These are phyloP conservation scores for Cordyceps pruinosa DNA, from an alignment of 2,329 filamentous ascomycete species.

Conservation along the genomic window DNA sequence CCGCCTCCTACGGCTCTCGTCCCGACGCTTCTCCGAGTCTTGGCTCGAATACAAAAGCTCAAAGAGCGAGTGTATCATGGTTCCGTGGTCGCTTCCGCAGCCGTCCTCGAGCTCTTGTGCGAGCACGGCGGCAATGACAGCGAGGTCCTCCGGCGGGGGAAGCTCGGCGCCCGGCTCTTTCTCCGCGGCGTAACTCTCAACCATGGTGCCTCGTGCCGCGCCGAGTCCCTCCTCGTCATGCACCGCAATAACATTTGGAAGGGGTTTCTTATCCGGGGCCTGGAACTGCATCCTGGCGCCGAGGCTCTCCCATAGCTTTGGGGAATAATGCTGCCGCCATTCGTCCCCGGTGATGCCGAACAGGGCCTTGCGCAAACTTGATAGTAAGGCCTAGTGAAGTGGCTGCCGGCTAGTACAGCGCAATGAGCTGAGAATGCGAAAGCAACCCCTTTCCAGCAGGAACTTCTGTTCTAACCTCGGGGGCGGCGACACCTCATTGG, in stretches of 20 bases:
- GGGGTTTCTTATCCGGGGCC: slow-evolving; percentile 21
- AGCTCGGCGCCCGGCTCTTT: not conserved
- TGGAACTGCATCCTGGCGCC: slow-evolving; percentile 22
- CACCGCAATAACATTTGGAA: slow-evolving; percentile 20
- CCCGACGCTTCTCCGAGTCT: not conserved
- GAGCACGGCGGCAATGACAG: not conserved
- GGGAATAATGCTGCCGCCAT: slow-evolving; percentile 24
- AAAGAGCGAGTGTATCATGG: not conserved
- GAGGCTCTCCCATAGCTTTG: slow-evolving; percentile 21
- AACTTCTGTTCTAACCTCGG: not conserved
- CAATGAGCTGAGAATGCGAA: not conserved
- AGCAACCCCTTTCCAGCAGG: not conserved
- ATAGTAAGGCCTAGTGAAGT: too few relatives aligned
- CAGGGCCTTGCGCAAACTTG: slow-evolving; percentile 16
- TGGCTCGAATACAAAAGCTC: not conserved
- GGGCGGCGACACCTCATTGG: not conserved
- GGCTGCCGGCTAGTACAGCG: not conserved
- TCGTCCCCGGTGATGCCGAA: slow-evolving; percentile 20
- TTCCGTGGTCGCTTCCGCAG: not conserved
- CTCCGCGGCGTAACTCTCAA: not conserved
- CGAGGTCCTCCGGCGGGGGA: not conserved
- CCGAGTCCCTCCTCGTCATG: slow-evolving; percentile 12
- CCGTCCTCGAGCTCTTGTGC: not conserved
- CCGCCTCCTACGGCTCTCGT: not conserved
- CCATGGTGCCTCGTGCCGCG: not conserved